A percentile compares a stretch with the other conserved stretches of the same genome.
Evolutionary conservation across 768 basidiomycete genomes (phyloP).

Genomic region (Tylopilus plumbeoviolaceoides): DNA sequence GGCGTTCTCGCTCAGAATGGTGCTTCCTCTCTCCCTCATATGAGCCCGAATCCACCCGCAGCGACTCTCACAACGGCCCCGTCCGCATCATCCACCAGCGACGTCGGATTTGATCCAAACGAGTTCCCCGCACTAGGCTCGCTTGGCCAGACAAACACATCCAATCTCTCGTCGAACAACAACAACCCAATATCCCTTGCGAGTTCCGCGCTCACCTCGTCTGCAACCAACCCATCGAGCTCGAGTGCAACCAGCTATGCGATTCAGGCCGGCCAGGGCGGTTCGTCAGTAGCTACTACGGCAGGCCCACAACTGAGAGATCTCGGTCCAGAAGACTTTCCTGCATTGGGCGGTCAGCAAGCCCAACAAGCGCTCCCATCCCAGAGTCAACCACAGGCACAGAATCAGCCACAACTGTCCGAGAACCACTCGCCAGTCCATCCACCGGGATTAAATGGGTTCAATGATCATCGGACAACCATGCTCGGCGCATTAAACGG

Average conservation of each 20-base stretch:
- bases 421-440: constrained; percentile 39
- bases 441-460: constrained; percentile 79
- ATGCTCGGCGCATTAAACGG: constrained; percentile 48
- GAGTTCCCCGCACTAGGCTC: constrained; percentile 85
- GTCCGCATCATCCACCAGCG: constrained; percentile 62
- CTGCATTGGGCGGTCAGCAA: constrained; percentile 71
- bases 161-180: constrained; percentile 35
- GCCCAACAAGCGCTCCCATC: constrained; percentile 28
- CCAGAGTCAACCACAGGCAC: constrained; percentile 27
- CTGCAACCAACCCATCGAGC: constrained; percentile 28
- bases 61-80: constrained; percentile 44
- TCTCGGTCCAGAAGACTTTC: constrained; percentile 88
- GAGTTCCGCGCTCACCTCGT: constrained; percentile 20
- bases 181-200: constrained; percentile 27
- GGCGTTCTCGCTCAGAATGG: constrained; percentile 56
- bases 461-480: constrained; percentile 50
- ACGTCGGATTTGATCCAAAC: constrained; percentile 79
- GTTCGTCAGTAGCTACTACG: constrained; percentile 12
- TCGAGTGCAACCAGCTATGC: constrained; percentile 67
- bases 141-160: constrained; percentile 46
- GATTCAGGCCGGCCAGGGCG: constrained; percentile 66
- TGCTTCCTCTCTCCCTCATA: constrained; percentile 51
- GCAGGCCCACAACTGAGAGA: constrained; percentile 22
- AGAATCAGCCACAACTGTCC: constrained; percentile 30
- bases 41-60: constrained; percentile 44